Conservation (phyloP, 2,329 filamentous ascomycete genomes). For the Orbilia oligospora region DNA sequence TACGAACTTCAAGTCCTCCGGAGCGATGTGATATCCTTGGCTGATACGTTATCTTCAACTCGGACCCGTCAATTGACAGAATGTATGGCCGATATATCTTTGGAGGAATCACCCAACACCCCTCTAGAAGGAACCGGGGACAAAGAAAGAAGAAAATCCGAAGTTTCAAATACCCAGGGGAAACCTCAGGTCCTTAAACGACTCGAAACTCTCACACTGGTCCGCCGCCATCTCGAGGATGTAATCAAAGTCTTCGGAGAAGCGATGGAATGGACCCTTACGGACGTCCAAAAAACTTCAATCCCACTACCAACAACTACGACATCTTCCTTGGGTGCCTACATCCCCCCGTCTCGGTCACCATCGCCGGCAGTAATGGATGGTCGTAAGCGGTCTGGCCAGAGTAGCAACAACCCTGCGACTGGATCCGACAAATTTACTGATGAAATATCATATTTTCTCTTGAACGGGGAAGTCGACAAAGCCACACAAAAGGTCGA, state of each 20-base stretch:
- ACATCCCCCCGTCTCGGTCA: constrained; percentile 56
- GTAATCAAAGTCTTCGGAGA: constrained; percentile 94
- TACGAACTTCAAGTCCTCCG: constrained; percentile 75
- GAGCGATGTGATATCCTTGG: constrained; percentile 62
- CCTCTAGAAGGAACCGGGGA: not conserved
- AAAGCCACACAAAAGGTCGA: constrained; percentile 81
- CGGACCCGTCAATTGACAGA: constrained; percentile 49
- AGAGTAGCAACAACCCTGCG: constrained; percentile 15
- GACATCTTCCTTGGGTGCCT: constrained; percentile 50
- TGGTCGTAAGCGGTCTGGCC: constrained; percentile 58
- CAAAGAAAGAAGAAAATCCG: constrained; percentile 10
- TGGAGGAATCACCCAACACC: constrained; percentile 20
- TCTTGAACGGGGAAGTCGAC: constrained; percentile 75
- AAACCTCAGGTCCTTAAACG: constrained; percentile 70
- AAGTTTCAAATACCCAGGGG: not conserved
- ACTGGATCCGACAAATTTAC: constrained; percentile 61
- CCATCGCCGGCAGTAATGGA: constrained; percentile 62
- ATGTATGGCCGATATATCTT: constrained; percentile 49
- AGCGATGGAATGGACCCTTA: constrained; percentile 87
- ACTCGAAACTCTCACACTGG: constrained; percentile 84
- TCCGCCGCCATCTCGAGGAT: constrained; percentile 85
- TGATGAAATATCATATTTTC: constrained; percentile 63
- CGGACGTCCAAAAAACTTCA: constrained; percentile 50
- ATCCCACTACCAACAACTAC: constrained; percentile 43
- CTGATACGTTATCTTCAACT: constrained; percentile 59